Evolutionary conservation across 164 flowering plant genomes (phyloP), one percentile per base, ranked within the genome.

Genomic region (Vitis rupestris): DNA sequence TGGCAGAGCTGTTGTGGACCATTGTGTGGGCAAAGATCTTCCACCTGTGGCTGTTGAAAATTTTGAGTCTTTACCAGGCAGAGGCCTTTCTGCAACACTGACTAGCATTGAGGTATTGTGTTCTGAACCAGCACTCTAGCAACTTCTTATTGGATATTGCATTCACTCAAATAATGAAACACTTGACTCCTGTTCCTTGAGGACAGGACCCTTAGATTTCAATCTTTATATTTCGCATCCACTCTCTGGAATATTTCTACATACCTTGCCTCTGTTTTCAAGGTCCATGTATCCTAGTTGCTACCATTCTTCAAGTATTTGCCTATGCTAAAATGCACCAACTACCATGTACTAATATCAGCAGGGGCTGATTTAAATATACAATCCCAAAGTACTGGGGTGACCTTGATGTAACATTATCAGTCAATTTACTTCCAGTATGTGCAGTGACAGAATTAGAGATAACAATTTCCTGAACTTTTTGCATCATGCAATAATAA

Each of bases 1-100:
- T 61, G 83, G 78, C 92, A 93, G 98, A 85, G 99, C 99, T 72
- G 94, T 95, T 70, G 90, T 95, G 16, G 97, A 89, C 76, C 98
- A 95, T 78, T 90, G 96, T 78, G 57, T 78, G 52, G 99, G 94
- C 53, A 84, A 88, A 78, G 97, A 93, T 68, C 94, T 95, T 59
- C 99, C 99, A 74, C 74, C 89, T 70, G 79, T 95, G 72, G 79
- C 87, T 63, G 83, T 95, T 75, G 94, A 95, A 80, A 91, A 81
- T 74, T 93, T 91, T 72, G 98, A 90, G 76, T 83, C 77, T 69
- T 75, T 95, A 57, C 99, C 99, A 51, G 99, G 99, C 10, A 88
- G 87, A 78, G 99, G 98, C 73, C 97, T 95, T 70, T 77, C 71
- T 72, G 99, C 98, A 3, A 95, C 98, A 75, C 77, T 95, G 57